These are phyloP conservation scores for Phytophthora lateralis DNA, from an alignment of 352 stramenopile genomes.

Conservation along the genomic window DNA sequence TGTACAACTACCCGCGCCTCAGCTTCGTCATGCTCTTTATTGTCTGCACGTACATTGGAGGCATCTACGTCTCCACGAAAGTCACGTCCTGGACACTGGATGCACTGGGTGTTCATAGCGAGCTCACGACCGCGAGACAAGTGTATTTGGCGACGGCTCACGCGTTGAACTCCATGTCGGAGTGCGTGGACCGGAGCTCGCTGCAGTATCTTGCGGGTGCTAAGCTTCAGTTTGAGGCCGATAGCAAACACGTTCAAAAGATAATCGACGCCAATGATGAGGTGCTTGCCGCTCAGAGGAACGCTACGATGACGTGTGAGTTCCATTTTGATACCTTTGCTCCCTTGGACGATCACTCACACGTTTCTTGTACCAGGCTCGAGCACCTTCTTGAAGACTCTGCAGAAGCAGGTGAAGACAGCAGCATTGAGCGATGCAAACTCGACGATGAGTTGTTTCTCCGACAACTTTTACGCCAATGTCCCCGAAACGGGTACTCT, in stretches of 20 bases:
- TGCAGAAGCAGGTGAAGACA: slow-evolving; percentile 20
- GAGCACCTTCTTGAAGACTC: slow-evolving; percentile 23
- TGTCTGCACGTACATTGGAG: slow-evolving; percentile 43
- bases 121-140: slow-evolving; percentile 35
- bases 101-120: slow-evolving; percentile 29
- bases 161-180: slow-evolving; percentile 35
- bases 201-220: slow-evolving; percentile 31
- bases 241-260: slow-evolving; percentile 31
- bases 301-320: slow-evolving; percentile 34
- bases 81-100: slow-evolving; percentile 41
- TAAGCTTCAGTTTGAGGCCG: slow-evolving; percentile 35
- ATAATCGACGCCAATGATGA: slow-evolving; percentile 37
- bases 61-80: slow-evolving; percentile 48
- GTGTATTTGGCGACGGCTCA: slow-evolving; percentile 39
- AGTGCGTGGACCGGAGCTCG: slow-evolving; percentile 42
- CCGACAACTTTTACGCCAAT: slow-evolving; percentile 33
- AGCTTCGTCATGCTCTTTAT: slow-evolving; percentile 63
- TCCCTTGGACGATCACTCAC: slow-evolving; percentile 6
- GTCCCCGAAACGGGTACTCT: slow-evolving; percentile 22
- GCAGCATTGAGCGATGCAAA: slow-evolving; percentile 19
- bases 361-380: slow-evolving; percentile 22
- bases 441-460: slow-evolving; percentile 35
- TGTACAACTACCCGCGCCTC: slow-evolving; percentile 53
- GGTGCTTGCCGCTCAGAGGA: slow-evolving; percentile 17
- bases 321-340: slow-evolving; percentile 1